Evolutionary conservation across 2,329 filamentous ascomycete genomes (phyloP), one percentile per base, ranked within the genome.

Genomic region (Ophiostoma perfectum): DNA sequence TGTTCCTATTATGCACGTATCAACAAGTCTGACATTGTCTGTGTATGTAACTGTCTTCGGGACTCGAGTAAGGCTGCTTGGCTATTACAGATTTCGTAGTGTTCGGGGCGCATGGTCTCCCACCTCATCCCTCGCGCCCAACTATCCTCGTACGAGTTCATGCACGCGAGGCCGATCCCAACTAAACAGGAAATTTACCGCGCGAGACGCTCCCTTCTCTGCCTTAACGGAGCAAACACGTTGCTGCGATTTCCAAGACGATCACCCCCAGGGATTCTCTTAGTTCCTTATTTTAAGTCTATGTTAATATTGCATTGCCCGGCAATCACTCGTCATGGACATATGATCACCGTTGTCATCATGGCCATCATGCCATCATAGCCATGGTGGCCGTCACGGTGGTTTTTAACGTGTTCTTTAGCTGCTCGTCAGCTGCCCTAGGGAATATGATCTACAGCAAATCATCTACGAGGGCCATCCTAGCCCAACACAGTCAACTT

Each of bases 271-370:
- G 49, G 49, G 49, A 55, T 55, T 36, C 14, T 47, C n/a, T 47
- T 12, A 36, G 52, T 41, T 44, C n/a, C 36, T 66, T 66, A 55
- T 55, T 55, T 36, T 52, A 27, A 27, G 27, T n/a, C n/a, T 52
- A 8, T n/a, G n/a, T 36, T 27, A 9, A 9, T 55, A 49, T 49
- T 49, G 5, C 12, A 44, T 44, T 44, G 8, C 42, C 2, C 3
- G 2, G 12, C 42, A 44, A 44, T 27, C 27, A 27, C 27, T 27
- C 27, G 27, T 27, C 27, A 27, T 27, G 27, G 27, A 55, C n/a
- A 55, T 18, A 47, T 5, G 14, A 45, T 45, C 8, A 45, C 9
- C 42, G 14, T 14, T 5, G 14, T 3, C 45, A 47, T 55, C 49
- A 55, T 55, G 49, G 49, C 18, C 18, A 8, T 11, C 49, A 55